Conservation (phyloP, 495 filamentous ascomycete genomes). For the Schizothecium vesticola region DNA sequence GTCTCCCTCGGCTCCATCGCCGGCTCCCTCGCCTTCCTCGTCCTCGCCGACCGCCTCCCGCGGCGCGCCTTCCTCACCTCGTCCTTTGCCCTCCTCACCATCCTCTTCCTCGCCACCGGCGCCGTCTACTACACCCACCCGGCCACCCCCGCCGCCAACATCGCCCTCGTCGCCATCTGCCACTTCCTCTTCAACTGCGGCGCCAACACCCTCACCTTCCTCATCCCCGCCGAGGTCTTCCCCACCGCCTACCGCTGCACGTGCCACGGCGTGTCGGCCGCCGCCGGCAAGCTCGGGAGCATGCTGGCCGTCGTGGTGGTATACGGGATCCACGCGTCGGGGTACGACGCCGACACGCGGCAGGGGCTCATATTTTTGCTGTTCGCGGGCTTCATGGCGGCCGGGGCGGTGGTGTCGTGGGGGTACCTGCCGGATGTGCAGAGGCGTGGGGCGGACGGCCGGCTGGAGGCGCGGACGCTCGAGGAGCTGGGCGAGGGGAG, state of each 20-base stretch:
- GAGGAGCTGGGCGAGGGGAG: constrained; percentile 33
- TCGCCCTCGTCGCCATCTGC: constrained; percentile 64
- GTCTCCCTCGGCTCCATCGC: constrained; percentile 60
- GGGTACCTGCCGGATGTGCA: constrained; percentile 33
- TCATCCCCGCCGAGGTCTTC: constrained; percentile 86
- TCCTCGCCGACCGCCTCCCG: constrained; percentile 61
- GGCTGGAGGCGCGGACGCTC: constrained; percentile 25
- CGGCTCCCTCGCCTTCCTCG: constrained; percentile 39
- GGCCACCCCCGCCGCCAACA: constrained; percentile 38
- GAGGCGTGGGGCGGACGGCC: constrained; percentile 12
- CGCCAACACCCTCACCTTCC: constrained; percentile 86
- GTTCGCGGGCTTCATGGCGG: constrained; percentile 30
- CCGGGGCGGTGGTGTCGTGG: constrained; percentile 33
- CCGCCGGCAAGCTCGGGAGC: constrained; percentile 76
- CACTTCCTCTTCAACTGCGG: constrained; percentile 88
- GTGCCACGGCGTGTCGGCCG: constrained; percentile 82
- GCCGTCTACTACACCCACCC: constrained; percentile 58
- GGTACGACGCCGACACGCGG: constrained; percentile 22
- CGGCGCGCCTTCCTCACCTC: constrained; percentile 37
- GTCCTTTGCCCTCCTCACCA: constrained; percentile 64
- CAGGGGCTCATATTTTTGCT: constrained; percentile 34
- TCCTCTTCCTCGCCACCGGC: constrained; percentile 71
- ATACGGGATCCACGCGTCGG: constrained; percentile 38
- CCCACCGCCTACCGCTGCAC: constrained; percentile 81
- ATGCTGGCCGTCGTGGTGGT: constrained; percentile 53